phyloP scores from a whole-genome alignment of 1,284 basidiomycete species.

The Anthracocystis setariae region DNA sequence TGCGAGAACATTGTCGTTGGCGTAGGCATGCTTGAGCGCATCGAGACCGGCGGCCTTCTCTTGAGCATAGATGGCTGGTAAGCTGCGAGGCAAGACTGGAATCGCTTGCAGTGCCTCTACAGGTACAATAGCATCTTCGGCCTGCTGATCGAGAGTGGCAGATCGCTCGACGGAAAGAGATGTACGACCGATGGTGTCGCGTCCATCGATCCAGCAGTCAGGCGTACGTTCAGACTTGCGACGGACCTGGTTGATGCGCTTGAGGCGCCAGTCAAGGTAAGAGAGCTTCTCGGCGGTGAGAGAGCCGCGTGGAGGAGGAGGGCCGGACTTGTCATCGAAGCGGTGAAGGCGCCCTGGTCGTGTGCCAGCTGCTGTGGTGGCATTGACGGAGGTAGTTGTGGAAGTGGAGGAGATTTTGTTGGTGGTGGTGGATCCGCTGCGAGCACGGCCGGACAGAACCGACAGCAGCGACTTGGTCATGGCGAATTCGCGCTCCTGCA shows the following conservation, averaged over 20 bases:
- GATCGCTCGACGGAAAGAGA: conserved; percentile 21
- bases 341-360: conserved; percentile 18
- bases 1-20: conserved; percentile 30
- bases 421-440: conserved; percentile 5
- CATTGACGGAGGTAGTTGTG: neutral
- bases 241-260: conserved; percentile 40
- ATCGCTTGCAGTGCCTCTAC: conserved; percentile 8
- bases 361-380: conserved; percentile 3
- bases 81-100: conserved; percentile 7
- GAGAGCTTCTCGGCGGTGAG: conserved; percentile 46
- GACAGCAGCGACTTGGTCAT: conserved; percentile 35
- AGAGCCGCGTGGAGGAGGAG: conserved; percentile 41
- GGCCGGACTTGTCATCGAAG: conserved; percentile 47
- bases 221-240: conserved; percentile 26
- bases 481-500: conserved; percentile 34
- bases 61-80: conserved; percentile 17
- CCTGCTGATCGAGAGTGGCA: neutral
- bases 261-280: conserved; percentile 51
- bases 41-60: conserved; percentile 34
- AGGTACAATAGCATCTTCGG: neutral
- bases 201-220: conserved; percentile 37
- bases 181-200: conserved; percentile 42
- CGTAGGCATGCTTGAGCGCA: conserved; percentile 27
- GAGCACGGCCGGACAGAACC: conserved; percentile 19
- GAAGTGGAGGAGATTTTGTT: neutral